Percentiles rank a stretch among this genome's conserved stretches.
These are phyloP conservation scores for Brettanomyces bruxellensis DNA, from an alignment of 805 yeast species.

Conservation along the genomic window DNA sequence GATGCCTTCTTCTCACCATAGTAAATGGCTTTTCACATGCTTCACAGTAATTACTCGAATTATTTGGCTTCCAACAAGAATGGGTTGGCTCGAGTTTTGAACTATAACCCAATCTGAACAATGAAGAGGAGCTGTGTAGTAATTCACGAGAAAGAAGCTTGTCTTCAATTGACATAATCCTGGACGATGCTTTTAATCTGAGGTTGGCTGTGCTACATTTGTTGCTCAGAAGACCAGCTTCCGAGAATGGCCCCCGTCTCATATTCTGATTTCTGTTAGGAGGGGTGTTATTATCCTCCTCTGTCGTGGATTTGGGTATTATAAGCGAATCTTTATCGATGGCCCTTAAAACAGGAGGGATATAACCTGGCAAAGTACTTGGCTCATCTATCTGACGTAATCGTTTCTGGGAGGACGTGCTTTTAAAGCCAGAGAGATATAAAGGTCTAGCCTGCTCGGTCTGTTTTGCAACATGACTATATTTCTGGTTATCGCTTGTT, in stretches of 20 bases:
- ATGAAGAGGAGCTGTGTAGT: not conserved
- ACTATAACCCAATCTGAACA: not conserved
- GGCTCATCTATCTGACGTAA: constrained; percentile 36
- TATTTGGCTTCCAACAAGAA: constrained; percentile 44
- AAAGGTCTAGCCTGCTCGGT: too few relatives aligned
- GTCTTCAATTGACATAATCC: not conserved
- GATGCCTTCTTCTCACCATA: constrained; percentile 32
- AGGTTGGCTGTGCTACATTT: not conserved
- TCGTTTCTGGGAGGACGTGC: not conserved
- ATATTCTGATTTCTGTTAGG: not conserved
- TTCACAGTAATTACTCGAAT: constrained; percentile 28
- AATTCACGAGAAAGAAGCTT: not conserved
- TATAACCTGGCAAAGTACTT: constrained; percentile 36
- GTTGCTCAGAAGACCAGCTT: not conserved
- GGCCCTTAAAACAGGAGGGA: constrained; percentile 47
- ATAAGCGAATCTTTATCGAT: constrained; percentile 4
- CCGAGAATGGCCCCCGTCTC: not conserved
- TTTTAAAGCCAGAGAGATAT: not conserved
- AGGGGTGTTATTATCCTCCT: too few relatives aligned
- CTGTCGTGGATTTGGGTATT: not conserved
- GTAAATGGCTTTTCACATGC: constrained; percentile 19
- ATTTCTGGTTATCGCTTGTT: too few relatives aligned
- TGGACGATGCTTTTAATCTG: not conserved
- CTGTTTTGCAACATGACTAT: too few relatives aligned
- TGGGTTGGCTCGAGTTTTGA: constrained; percentile 36